A percentile compares a stretch with the other conserved stretches of the same genome.
These are phyloP conservation scores for Neofusicoccum parvum DNA, from an alignment of 2,329 filamentous ascomycete species.

Conservation along the genomic window DNA sequence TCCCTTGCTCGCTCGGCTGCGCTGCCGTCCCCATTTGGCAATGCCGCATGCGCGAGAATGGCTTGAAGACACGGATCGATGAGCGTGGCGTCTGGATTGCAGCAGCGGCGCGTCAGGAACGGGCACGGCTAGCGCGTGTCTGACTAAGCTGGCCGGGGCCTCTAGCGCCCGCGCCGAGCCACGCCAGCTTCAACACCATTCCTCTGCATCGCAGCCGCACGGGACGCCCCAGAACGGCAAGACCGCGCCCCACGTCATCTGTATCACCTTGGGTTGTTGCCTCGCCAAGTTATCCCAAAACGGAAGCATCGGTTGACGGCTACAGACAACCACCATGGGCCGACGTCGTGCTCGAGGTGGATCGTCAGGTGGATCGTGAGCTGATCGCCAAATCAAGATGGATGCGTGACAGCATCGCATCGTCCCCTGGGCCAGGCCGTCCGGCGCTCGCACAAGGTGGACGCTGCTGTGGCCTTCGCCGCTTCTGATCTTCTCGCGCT, in stretches of 20 bases:
- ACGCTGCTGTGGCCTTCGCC: too few relatives aligned
- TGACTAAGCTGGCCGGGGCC: constrained; percentile 1
- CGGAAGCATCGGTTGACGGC: neutral
- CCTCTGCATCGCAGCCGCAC: neutral
- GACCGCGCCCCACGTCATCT: neutral
- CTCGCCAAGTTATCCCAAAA: neutral
- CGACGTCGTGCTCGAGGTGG: neutral
- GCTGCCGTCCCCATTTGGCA: neutral
- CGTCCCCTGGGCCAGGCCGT: too few relatives aligned
- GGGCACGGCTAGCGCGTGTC: neutral
- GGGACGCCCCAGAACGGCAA: neutral
- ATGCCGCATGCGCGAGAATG: neutral
- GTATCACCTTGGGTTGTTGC: neutral
- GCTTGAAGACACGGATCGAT: neutral
- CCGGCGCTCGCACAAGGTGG: too few relatives aligned
- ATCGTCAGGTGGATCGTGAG: too few relatives aligned
- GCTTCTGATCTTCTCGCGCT: too few relatives aligned
- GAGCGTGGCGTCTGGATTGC: neutral
- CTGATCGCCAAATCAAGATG: too few relatives aligned
- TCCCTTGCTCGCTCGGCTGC: neutral
- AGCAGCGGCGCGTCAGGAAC: neutral
- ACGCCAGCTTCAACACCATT: constrained; percentile 6
- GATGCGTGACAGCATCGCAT: too few relatives aligned
- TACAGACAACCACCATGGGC: neutral
- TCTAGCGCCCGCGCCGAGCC: neutral